Percentiles rank a stretch among this genome's conserved stretches.
These are phyloP conservation scores for Biancaea sappan DNA, from an alignment of 306 rosid species.

Conservation along the genomic window DNA sequence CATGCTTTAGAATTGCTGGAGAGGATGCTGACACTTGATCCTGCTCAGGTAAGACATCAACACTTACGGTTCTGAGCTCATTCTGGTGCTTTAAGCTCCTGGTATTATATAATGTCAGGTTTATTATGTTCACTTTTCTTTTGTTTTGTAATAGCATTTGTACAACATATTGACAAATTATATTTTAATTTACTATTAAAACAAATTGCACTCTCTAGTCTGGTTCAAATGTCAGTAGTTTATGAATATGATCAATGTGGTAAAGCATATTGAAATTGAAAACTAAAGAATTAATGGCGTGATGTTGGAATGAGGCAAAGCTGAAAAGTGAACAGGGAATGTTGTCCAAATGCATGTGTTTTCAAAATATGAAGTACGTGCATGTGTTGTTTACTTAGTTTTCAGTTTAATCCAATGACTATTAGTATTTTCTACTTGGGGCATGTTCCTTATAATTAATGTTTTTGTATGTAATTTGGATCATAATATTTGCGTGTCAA, in stretches of 20 bases:
- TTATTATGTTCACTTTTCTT: neutral
- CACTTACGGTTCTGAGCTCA: neutral
- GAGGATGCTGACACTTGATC: conserved; percentile 68
- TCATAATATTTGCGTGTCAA: conserved; percentile 15
- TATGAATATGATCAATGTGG: neutral
- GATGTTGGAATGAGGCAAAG: neutral
- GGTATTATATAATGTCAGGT: neutral
- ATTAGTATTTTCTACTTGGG: neutral
- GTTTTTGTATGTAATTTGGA: neutral
- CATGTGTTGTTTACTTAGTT: neutral
- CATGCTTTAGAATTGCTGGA: conserved; percentile 79
- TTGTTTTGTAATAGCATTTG: neutral
- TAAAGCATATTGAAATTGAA: neutral
- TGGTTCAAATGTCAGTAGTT: neutral
- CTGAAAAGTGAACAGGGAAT: neutral
- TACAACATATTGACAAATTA: neutral
- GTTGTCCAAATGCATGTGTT: too few relatives aligned
- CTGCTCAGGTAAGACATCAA: conserved; percentile 54
- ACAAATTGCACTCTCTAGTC: neutral
- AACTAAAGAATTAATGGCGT: neutral
- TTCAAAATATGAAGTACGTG: neutral
- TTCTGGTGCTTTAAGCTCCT: neutral
- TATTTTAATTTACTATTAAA: neutral
- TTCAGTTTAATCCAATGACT: neutral
- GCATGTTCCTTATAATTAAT: neutral